Evolutionary conservation across 768 basidiomycete species (phyloP).

Genomic region (Lentinula aciculospora): DNA sequence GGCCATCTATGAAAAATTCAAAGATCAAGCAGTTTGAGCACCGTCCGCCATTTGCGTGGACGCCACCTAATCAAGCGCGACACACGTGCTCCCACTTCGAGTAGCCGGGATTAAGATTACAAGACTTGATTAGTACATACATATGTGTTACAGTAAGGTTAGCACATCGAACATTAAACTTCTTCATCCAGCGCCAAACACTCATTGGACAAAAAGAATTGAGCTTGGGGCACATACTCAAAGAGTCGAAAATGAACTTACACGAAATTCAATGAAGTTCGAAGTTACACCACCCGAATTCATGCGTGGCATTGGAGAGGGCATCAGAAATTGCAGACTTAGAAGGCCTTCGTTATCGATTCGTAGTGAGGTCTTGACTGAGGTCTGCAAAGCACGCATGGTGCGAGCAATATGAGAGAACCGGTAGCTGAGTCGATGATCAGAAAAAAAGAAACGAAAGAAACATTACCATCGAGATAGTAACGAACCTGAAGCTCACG

Average conservation of each 20-base stretch:
- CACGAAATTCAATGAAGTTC: slow-evolving; percentile 84
- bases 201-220: slow-evolving; percentile 19
- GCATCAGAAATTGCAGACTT: slow-evolving; percentile 89
- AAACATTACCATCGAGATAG: not conserved
- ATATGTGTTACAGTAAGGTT: too few species aligned
- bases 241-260: slow-evolving; percentile 32
- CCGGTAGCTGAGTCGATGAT: slow-evolving; percentile 55
- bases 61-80: not conserved
- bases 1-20: slow-evolving; percentile 23
- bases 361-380: slow-evolving; percentile 83
- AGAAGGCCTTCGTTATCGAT: slow-evolving; percentile 81
- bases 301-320: slow-evolving; percentile 36
- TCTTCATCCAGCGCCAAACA: slow-evolving; percentile 38
- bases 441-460: not conserved
- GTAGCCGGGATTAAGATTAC: too few species aligned
- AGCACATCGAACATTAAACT: not conserved
- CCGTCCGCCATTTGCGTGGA: not conserved
- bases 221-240: not conserved
- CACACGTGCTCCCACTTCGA: not conserved
- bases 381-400: slow-evolving; percentile 70
- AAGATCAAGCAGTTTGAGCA: too few species aligned
- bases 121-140: too few species aligned
- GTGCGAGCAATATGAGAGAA: slow-evolving; percentile 72
- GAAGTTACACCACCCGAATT: slow-evolving; percentile 27
- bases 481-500: slow-evolving; percentile 64